Evolutionary conservation across 768 basidiomycete genomes (phyloP), one percentile per base, ranked within the genome.

Genomic region (Tulasnella sp.): DNA sequence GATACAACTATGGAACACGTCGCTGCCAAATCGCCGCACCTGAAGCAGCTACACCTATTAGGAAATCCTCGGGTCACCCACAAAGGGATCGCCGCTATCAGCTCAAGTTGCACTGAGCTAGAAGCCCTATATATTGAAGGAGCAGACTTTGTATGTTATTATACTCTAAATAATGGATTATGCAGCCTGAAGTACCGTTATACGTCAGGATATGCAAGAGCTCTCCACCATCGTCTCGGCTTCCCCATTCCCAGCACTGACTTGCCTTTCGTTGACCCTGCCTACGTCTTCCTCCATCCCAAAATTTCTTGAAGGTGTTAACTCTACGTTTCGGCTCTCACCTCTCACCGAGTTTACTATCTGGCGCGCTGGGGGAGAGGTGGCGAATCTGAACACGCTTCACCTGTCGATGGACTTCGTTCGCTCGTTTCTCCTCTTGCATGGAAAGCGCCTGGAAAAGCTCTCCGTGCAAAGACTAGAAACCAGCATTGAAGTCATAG

Each of bases 61-160:
- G 91, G 91, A 22, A 93, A 91, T 77, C 82, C 84, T 1, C 89
- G 84, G 76, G 86, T 92, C 32, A 90, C 89, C 0, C 84, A 91
- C 66, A 74, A 74, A 9, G 89, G 90, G 0, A 79, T 91, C 1
- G 83, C 80, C 77, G 81, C 84, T 2, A 74, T 91, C 16, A 76
- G 90, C 1, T 81, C 82, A 3, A 73, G 78, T 26, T 88, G 75
- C 42, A 78, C 62, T 5, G 87, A 88, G 2, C 81, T 93, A 8
- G 67, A 82, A 5, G 82, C 81, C 1, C 80, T 92, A 4, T 84
- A 84, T 8, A 80, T 94, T 11, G 90, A 93, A 77, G 85, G 84
- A 69, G 17, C 36, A 63, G 67, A 73, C 14, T 74, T 72, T 35
- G 40, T 16, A 71, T 39, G 67, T 22, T 35, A 11, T 35, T 39